Conservation (phyloP, 140 eudicot genomes). For the Ambrosia hybrid region DNA sequence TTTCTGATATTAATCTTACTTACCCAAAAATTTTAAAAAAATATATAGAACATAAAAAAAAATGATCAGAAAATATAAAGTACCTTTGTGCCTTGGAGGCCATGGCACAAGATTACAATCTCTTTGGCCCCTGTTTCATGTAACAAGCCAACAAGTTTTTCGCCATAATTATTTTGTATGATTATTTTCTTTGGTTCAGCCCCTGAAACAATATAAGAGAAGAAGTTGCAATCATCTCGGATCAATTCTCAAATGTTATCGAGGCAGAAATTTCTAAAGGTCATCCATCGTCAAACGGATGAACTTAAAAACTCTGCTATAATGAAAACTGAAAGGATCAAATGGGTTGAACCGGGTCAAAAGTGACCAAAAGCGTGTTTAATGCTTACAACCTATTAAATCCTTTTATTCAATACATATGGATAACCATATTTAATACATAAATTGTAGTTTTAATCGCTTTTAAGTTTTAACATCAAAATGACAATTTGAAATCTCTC, state of each 20-base stretch:
- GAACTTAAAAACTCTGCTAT: neutral
- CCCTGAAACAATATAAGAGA: conserved; percentile 12
- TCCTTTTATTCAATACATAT: neutral
- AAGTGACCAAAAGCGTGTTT: neutral
- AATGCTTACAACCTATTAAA: neutral
- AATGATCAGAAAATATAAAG: neutral
- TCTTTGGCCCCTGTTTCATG: conserved; percentile 17
- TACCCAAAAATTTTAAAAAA: neutral
- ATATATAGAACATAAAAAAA: neutral
- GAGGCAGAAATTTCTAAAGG: neutral
- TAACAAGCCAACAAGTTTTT: conserved; percentile 15
- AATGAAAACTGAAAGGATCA: neutral
- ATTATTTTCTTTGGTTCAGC: neutral
- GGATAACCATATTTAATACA: neutral
- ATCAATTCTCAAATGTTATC: neutral
- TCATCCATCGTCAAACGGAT: neutral
- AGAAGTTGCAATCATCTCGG: neutral
- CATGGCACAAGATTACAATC: conserved; percentile 20
- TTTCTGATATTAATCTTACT: conserved; percentile 2
- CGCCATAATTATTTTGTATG: conserved; percentile 1
- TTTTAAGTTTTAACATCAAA: conserved; percentile 10
- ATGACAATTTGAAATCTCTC: neutral
- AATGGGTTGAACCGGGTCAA: neutral
- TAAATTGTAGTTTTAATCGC: neutral
- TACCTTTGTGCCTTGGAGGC: conserved; percentile 6